Conservation (phyloP, 352 stramenopile species). For the Globisporangium rhizosaccharum region DNA sequence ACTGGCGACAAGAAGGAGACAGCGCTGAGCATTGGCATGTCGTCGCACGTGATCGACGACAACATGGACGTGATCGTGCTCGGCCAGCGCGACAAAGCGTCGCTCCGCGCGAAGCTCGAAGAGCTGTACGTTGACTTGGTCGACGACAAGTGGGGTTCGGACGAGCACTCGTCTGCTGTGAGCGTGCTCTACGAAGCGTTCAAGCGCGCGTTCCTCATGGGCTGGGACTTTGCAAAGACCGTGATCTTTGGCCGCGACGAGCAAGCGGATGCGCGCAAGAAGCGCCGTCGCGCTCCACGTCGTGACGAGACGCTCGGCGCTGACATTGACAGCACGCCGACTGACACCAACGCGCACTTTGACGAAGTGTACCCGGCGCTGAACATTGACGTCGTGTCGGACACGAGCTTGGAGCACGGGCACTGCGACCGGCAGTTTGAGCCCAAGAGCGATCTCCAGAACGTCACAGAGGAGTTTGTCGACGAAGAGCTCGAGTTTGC, state of each 20-base stretch:
- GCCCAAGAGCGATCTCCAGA: conserved; percentile 36
- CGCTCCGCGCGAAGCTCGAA: conserved; percentile 67
- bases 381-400: conserved; percentile 45
- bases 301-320: conserved; percentile 35
- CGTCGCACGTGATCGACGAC: conserved; percentile 56
- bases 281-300: conserved; percentile 45
- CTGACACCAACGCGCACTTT: conserved; percentile 38
- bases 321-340: conserved; percentile 23
- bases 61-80: conserved; percentile 89
- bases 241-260: conserved; percentile 67
- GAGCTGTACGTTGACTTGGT: conserved; percentile 85
- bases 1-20: conserved; percentile 94
- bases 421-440: conserved; percentile 68
- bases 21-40: conserved; percentile 93
- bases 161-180: conserved; percentile 70
- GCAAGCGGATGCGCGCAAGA: conserved; percentile 62
- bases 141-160: conserved; percentile 83
- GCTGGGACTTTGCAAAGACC: conserved; percentile 65
- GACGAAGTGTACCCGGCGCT: conserved; percentile 67
- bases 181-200: conserved; percentile 78
- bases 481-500: conserved; percentile 82
- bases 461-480: conserved; percentile 39
- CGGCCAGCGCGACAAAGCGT: conserved; percentile 72
- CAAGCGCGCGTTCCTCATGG: conserved; percentile 59
- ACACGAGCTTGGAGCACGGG: conserved; percentile 47